Evolutionary conservation across 768 basidiomycete species (phyloP), one percentile per base, ranked within the genome.

Genomic region (Strobilomyces dryophilus): DNA sequence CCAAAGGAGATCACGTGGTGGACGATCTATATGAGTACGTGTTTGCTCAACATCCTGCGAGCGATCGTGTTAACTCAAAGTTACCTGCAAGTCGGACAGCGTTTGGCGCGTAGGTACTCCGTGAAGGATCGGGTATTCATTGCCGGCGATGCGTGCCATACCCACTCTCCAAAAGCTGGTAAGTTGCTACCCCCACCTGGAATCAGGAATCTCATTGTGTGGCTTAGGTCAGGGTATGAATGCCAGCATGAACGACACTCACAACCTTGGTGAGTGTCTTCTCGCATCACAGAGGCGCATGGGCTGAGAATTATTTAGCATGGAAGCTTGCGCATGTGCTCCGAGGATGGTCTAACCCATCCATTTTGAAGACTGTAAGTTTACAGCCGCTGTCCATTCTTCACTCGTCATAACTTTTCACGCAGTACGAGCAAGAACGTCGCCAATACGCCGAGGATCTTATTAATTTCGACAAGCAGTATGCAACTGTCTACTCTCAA

Each of bases 61-160:
- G 14, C 29, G 10, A 21, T 15, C 31, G 48, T 58, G 45, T 32
- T 43, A 26, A 35, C 4, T 46, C 12, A 32, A 44, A 29, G 20
- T 17, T 26, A n/a, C 5, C 10, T 29, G 20, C 6, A 41, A 86
- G 87, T 89, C 52, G 87, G 87, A 1, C 89, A 90, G 61, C 80
- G 87, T 12, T 82, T 90, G 4, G 86, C 87, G 5, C 78, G 84
- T 5, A 72, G 69, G 8, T 90, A 77, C 66, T 81, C 81, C 18
- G 70, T 77, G 1, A 64, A 79, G 20, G 76, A 85, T 2, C 78
- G 88, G 0, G 76, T 88, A 2, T 89, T 90, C 65, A 88, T 91
- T 49, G 84, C 81, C 2, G 88, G 88, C 0, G 87, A 89, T 63
- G 87, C 85, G 0, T 87, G 84, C 51, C 84, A 84, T 61, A 84